Base-by-base conservation (phyloP, 352 stramenopile genomes). In the Thraustochytrium sp. region DNA sequence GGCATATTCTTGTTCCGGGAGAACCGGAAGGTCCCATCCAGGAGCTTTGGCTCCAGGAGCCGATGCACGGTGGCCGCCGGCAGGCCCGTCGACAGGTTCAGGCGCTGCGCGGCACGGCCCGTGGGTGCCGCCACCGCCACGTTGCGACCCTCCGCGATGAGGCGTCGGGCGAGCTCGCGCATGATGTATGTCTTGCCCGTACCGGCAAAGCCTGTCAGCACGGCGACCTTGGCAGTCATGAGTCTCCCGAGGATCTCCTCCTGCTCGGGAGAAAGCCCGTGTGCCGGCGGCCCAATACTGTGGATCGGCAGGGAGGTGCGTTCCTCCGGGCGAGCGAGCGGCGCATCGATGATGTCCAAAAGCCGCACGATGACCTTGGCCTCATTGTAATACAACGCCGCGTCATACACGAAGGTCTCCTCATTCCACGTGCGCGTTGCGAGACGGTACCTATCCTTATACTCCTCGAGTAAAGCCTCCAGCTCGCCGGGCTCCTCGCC, bases 151-250 rank as follows among this genome's bases (percentile, higher is more conserved):
- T 26, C 8, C 38, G 16, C 0, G 23, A 26, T 4, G 8, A 75
- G 23, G 5, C 23, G 26, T 3, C 37, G 40, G 8, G 62, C 62
- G 11, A 75, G n/a, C 37, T 51, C 62, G 38, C 62, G 37, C 8
- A 75, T 21, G 3, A 75, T 8, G 62, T 54, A 75, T 13, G 62
- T 75, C 26, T 75, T 75, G 9, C 62, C 62, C 38, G 62, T 54
- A 23, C 62, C 62, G 11, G 62, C 62, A 31, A 53, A 54, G 3
- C 62, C 62, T 36, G 36, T 55, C 18, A 75, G 4, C 11, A 75
- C 62, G 13, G 59, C 16, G 26, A 72, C 59, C 59, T 72, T 72
- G 9, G 16, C 59, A 5, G 4, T 44, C 16, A 49, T 16, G 16
- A 72, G 59, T 1, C 26, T 72, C 1, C 46, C 36, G 1, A 72